Percentiles rank a stretch among this genome's conserved stretches.
Evolutionary conservation across 2,329 filamentous ascomycete species (phyloP).

Genomic region (Cytospora leucostoma): DNA sequence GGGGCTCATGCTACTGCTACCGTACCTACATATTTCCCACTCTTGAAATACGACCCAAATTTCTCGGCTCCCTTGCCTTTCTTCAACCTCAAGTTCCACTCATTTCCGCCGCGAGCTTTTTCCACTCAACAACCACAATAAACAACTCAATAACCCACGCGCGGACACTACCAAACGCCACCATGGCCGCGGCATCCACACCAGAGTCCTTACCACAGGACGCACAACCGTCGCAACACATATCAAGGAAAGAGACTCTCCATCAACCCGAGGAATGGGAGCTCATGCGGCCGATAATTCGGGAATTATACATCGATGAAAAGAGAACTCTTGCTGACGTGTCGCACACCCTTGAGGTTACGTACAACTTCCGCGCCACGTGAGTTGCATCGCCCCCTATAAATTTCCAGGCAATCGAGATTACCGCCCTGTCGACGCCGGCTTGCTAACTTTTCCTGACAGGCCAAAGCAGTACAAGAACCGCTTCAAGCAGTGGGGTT

Average conservation of each 20-base stretch:
- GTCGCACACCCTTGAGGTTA: slow-evolving; percentile 8
- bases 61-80: slow-evolving; percentile 24
- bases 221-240: not conserved
- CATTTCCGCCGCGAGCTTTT: slow-evolving; percentile 5
- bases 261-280: slow-evolving; percentile 22
- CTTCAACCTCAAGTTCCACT: slow-evolving; percentile 16
- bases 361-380: slow-evolving; percentile 19
- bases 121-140: slow-evolving; percentile 6
- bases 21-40: slow-evolving; percentile 22
- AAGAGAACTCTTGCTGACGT: slow-evolving; percentile 20
- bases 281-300: slow-evolving; percentile 18
- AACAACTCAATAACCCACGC: not conserved
- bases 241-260: slow-evolving; percentile 8
- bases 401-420: not conserved
- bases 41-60: slow-evolving; percentile 17
- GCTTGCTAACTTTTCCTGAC: not conserved
- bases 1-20: slow-evolving; percentile 16
- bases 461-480: slow-evolving; percentile 25
- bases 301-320: slow-evolving; percentile 23
- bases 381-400: slow-evolving; percentile 18
- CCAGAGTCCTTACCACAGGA: not conserved
- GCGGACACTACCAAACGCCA: not conserved
- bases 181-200: slow-evolving; percentile 5
- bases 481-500: slow-evolving; percentile 23
- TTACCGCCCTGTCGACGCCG: not conserved